Evolutionary conservation across 495 filamentous ascomycete genomes (phyloP).

Genomic region (Lophiotrema nucula): DNA sequence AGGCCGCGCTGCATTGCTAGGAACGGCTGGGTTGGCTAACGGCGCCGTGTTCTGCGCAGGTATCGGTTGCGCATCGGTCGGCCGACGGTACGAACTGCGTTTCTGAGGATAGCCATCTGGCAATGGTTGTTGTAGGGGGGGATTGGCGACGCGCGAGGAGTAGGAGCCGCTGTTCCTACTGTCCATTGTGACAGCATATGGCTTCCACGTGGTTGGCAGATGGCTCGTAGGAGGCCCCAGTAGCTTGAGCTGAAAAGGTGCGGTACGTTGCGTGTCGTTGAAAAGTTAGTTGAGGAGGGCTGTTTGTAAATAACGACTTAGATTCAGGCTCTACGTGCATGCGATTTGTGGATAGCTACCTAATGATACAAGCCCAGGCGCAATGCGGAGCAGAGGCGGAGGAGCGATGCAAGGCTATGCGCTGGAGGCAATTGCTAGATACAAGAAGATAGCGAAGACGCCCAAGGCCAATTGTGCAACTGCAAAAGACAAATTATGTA

Average conservation of each 20-base stretch:
- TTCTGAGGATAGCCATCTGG: slow-evolving; percentile 30
- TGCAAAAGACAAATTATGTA: not conserved
- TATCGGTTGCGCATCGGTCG: slow-evolving; percentile 25
- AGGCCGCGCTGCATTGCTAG: slow-evolving; percentile 21
- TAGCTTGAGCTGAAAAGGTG: not conserved
- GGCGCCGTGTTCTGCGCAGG: slow-evolving; percentile 8
- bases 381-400: slow-evolving; percentile 11
- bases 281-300: too few relatives aligned
- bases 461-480: slow-evolving; percentile 1
- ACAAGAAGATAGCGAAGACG: not conserved
- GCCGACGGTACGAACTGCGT: slow-evolving; percentile 24
- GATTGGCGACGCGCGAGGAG: slow-evolving; percentile 12
- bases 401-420: slow-evolving; percentile 9
- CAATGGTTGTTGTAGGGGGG: slow-evolving; percentile 8
- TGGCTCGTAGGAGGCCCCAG: not conserved
- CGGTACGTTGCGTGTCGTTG: too few relatives aligned
- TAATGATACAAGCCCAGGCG: not conserved
- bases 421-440: not conserved
- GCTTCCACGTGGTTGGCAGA: too few relatives aligned
- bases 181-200: slow-evolving; percentile 27
- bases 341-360: not conserved
- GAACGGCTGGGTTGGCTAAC: not conserved
- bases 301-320: too few relatives aligned
- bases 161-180: slow-evolving; percentile 26
- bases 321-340: too few relatives aligned